A percentile compares a stretch with the other conserved stretches of the same genome.
phyloP scores from a whole-genome alignment of 148 eudicot genomes.

The Chenopodium suecicum region DNA sequence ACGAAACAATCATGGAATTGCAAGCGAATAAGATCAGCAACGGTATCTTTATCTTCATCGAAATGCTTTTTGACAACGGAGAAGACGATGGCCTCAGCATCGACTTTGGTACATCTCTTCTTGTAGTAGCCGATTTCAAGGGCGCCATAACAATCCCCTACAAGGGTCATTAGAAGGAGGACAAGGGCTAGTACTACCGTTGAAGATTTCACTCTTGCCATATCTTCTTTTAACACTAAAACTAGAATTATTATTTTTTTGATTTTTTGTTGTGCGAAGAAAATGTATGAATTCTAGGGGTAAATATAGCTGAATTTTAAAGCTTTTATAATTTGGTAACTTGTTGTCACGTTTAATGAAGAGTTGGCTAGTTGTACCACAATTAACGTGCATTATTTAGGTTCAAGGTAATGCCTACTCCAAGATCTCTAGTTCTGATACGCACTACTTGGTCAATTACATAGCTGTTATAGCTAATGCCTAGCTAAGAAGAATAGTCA shows the following conservation, averaged over 20 bases:
- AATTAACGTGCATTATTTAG: no score
- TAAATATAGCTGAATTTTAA: neutral
- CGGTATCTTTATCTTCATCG: slow-evolving; percentile 8
- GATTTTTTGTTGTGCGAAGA: slow-evolving; percentile 9
- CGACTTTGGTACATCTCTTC: slow-evolving; percentile 14
- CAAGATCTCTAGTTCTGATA: no score
- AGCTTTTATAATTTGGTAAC: no score
- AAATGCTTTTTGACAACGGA: slow-evolving; percentile 20
- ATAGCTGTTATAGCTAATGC: no score
- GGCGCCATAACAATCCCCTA: slow-evolving; percentile 23
- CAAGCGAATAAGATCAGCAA: slow-evolving; percentile 32
- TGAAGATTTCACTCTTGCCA: slow-evolving; percentile 23
- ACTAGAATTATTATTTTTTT: neutral
- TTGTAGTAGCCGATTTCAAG: slow-evolving; percentile 14
- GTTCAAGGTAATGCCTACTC: no score
- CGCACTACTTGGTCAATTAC: no score
- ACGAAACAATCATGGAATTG: slow-evolving; percentile 35
- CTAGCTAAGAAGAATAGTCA: no score
- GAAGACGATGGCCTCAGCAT: slow-evolving; percentile 19
- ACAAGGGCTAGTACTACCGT: slow-evolving; percentile 11
- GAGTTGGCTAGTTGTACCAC: no score
- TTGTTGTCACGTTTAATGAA: no score
- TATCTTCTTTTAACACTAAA: neutral
- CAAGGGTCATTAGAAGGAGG: slow-evolving; percentile 31
- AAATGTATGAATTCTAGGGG: neutral